Evolutionary conservation across 2,329 filamentous ascomycete species (phyloP).

Genomic region (Spiromastix sp.): DNA sequence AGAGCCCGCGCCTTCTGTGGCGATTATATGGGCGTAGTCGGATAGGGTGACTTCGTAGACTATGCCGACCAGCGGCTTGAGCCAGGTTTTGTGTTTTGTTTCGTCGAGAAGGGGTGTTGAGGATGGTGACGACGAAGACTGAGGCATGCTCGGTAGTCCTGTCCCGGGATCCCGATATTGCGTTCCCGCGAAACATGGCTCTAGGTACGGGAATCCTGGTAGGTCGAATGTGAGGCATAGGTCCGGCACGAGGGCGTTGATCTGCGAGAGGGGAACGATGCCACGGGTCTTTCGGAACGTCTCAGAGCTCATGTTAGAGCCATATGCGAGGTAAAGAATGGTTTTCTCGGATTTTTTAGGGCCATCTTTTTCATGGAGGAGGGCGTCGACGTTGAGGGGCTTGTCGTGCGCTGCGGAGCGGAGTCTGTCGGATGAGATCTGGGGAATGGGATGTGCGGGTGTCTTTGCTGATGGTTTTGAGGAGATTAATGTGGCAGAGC

Average conservation of each 20-base stretch:
- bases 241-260: slow-evolving; percentile 72
- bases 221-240: slow-evolving; percentile 76
- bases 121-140: slow-evolving; percentile 1
- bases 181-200: slow-evolving; percentile 88
- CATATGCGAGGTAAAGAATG: slow-evolving; percentile 77
- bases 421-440: slow-evolving; percentile 14
- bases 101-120: not conserved
- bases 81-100: slow-evolving; percentile 43
- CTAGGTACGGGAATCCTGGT: slow-evolving; percentile 71
- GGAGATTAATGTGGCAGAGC: slow-evolving; percentile 3
- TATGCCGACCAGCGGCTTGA: slow-evolving; percentile 77
- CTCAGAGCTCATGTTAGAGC: slow-evolving; percentile 72
- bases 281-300: slow-evolving; percentile 70
- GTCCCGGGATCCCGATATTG: slow-evolving; percentile 41
- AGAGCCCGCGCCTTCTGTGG: slow-evolving; percentile 77
- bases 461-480: not conserved
- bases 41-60: slow-evolving; percentile 84
- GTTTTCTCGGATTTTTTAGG: slow-evolving; percentile 32
- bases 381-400: slow-evolving; percentile 17
- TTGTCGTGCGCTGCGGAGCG: slow-evolving; percentile 15
- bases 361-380: slow-evolving; percentile 15
- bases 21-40: slow-evolving; percentile 79
- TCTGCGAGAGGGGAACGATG: slow-evolving; percentile 68
- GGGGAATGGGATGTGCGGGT: slow-evolving; percentile 6
- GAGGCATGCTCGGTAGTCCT: slow-evolving; percentile 11